These are phyloP conservation scores for Monosporozyma unispora DNA, from an alignment of 805 yeast species.

Conservation along the genomic window DNA sequence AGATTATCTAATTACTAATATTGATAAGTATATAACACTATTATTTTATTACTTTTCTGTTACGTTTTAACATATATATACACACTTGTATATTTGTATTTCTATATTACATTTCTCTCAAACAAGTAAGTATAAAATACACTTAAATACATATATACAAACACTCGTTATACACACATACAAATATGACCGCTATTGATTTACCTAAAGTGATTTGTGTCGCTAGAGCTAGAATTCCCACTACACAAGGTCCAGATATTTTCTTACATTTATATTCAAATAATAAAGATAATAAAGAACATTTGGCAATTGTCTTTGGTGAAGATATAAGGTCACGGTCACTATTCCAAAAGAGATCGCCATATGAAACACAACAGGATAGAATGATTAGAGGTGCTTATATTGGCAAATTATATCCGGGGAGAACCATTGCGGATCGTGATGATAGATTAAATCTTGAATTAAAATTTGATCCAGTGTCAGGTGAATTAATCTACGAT, in stretches of 20 bases:
- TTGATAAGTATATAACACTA: too few species aligned
- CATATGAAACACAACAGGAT: slow-evolving; percentile 77
- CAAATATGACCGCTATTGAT: slow-evolving; percentile 7
- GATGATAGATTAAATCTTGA: slow-evolving; percentile 40
- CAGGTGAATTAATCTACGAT: slow-evolving; percentile 25
- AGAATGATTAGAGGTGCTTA: slow-evolving; percentile 99
- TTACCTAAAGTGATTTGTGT: slow-evolving; percentile 79
- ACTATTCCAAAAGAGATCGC: slow-evolving; percentile 45
- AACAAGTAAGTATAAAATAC: background rate
- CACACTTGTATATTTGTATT: too few species aligned
- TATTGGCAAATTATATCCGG: slow-evolving; percentile 82
- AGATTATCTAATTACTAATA: too few species aligned
- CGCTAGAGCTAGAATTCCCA: slow-evolving; percentile 93
- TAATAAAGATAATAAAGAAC: slow-evolving; percentile 84
- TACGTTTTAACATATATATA: background rate
- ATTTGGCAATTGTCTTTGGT: slow-evolving; percentile 93
- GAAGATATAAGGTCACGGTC: slow-evolving; percentile 76
- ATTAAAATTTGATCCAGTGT: slow-evolving; percentile 35
- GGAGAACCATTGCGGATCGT: slow-evolving; percentile 59
- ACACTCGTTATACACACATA: background rate
- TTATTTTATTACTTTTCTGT: too few species aligned
- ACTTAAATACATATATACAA: background rate
- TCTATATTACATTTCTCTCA: background rate
- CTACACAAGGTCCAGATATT: slow-evolving; percentile 90
- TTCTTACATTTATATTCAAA: slow-evolving; percentile 84